Percentiles rank a stretch among this genome's conserved stretches.
Conservation (phyloP, 1,284 basidiomycete genomes). For the Irpex lacteus region DNA sequence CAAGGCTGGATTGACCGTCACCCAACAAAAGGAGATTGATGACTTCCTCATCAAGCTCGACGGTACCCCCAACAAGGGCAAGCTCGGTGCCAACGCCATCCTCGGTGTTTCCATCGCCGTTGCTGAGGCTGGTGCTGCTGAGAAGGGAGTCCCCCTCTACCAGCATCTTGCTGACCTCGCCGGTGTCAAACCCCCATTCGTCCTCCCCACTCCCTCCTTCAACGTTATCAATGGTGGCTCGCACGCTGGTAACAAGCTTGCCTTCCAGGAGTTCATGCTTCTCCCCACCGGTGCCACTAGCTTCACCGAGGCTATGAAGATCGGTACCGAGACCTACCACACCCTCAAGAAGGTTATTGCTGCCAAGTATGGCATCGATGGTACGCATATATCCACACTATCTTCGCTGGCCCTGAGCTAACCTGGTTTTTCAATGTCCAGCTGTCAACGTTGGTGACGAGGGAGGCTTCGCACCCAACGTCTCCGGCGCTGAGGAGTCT, state of each 20-base stretch:
- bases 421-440: slow-evolving; percentile 26
- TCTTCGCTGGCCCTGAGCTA: no score
- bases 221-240: slow-evolving; percentile 99
- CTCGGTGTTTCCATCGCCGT: slow-evolving; percentile 98
- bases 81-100: slow-evolving; percentile 99
- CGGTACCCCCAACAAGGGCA: slow-evolving; percentile 98
- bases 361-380: slow-evolving; percentile 99
- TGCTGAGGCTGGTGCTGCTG: slow-evolving; percentile 89
- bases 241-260: slow-evolving; percentile 98
- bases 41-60: slow-evolving; percentile 99
- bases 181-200: slow-evolving; percentile 90
- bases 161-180: slow-evolving; percentile 95
- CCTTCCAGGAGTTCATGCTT: slow-evolving; percentile 99
- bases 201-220: slow-evolving; percentile 90
- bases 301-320: slow-evolving; percentile 98
- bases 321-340: slow-evolving; percentile 98
- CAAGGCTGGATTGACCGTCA: slow-evolving; percentile 84
- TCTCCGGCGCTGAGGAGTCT: slow-evolving; percentile 94
- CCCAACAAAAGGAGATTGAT: slow-evolving; percentile 95
- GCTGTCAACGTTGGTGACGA: slow-evolving; percentile 99
- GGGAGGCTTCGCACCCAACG: slow-evolving; percentile 99
- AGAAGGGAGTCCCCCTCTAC: slow-evolving; percentile 95
- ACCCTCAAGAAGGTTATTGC: slow-evolving; percentile 99
- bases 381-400: slow-evolving; percentile 35
- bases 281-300: slow-evolving; percentile 89